Evolutionary conservation across 768 basidiomycete species (phyloP).

Genomic region (Tricholoma sp.): DNA sequence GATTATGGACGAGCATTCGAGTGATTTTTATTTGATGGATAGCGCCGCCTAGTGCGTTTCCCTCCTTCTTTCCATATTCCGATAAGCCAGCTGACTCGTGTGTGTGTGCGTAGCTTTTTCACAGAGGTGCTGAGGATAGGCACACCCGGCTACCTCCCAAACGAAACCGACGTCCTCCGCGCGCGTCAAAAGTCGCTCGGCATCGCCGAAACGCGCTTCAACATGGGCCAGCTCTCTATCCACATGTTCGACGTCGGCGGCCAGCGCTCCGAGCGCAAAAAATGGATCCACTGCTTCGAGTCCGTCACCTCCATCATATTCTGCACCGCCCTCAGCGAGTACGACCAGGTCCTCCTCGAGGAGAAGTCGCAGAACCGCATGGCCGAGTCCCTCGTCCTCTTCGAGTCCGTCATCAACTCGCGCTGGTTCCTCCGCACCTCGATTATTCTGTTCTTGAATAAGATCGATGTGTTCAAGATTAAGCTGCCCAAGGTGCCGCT

Average conservation of each 20-base stretch:
- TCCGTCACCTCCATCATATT: conserved; percentile 61
- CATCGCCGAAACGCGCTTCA: conserved; percentile 84
- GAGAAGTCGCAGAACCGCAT: conserved; percentile 86
- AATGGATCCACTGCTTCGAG: conserved; percentile 74
- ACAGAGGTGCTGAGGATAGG: conserved; percentile 81
- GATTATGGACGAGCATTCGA: conserved; percentile 55
- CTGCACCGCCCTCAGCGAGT: conserved; percentile 64
- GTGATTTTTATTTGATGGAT: conserved; percentile 94
- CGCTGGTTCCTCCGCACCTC: conserved; percentile 91
- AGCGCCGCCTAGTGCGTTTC: conserved; percentile 76
- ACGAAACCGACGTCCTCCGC: conserved; percentile 80
- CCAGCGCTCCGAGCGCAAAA: conserved; percentile 76
- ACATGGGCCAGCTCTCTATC: conserved; percentile 62
- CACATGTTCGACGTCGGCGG: conserved; percentile 80
- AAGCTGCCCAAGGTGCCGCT: conserved; percentile 74
- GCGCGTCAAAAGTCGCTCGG: conserved; percentile 89
- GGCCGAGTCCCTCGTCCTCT: conserved; percentile 86
- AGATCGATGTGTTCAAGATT: conserved; percentile 89
- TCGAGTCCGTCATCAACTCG: conserved; percentile 91
- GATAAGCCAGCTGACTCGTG: too few species aligned
- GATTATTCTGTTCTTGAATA: conserved; percentile 90
- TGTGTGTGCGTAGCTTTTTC: conserved; percentile 75
- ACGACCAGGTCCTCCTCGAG: conserved; percentile 70
- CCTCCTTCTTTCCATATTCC: background rate
- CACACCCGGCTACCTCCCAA: conserved; percentile 73